Evolutionary conservation across 768 basidiomycete species (phyloP), one percentile per base, ranked within the genome.

Genomic region (Tylopilus intermedius): DNA sequence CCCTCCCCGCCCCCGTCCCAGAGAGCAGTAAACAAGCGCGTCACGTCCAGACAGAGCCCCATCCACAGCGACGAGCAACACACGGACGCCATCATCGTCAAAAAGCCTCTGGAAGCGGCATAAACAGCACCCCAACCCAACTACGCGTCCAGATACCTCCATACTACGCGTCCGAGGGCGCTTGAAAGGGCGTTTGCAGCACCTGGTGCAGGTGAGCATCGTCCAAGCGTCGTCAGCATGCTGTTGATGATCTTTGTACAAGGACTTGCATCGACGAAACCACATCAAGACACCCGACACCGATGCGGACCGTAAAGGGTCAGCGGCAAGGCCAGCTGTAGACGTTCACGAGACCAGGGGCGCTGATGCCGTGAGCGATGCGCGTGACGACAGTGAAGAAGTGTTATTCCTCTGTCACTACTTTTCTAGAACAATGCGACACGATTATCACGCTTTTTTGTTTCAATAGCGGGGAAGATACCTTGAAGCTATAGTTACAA

Each of bases 141-240:
- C 13, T 22, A 44, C 54, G 18, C 45, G n/a, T 14, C 29, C 57
- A 2, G 46, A 51, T 3, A 0, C 26, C 6, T 15, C 56, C 13
- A 44, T 41, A 33, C 47, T 54, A 9, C 21, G 40, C 6, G 43
- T 15, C 10, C 51, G 37, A 6, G 40, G 18, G 9, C 54, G 54
- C 33, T 22, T 63, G 38, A 55, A 26, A 30, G 45, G 40, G 35
- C 47, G 44, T 32, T 53, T 62, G 13, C 62, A 29, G 29, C 51
- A 58, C 3, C 54, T 67, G 33, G 33, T 62, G 10, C 53, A 57
- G 56, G 62, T 33, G 54, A 39, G 62, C n/a, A 8, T 24, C 18
- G 5, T 35, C 18, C 8, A 6, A 8, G 24, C 27, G 8, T 18
- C 21, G 4, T 5, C 32, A 46, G 27, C 9, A 15, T 21, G 26